A percentile compares a stretch with the other conserved stretches of the same genome.
These are phyloP conservation scores for Fusarium concolor DNA, from an alignment of 2,329 filamentous ascomycete species.

Conservation along the genomic window DNA sequence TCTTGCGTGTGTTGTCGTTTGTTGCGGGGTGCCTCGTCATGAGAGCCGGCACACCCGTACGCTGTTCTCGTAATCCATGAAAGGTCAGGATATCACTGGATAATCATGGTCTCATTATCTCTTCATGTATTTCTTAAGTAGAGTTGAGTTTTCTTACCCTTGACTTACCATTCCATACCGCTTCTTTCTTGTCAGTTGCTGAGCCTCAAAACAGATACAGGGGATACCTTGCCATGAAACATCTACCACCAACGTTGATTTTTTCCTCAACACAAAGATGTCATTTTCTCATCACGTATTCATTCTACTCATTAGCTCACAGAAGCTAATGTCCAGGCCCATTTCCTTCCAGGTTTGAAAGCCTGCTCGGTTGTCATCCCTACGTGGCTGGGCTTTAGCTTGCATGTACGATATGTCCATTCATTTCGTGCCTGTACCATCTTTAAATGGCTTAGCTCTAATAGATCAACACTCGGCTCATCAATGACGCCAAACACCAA, in stretches of 20 bases:
- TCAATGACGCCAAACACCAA: conserved; percentile 32
- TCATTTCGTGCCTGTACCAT: not conserved
- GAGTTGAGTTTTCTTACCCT: not conserved
- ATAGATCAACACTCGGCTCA: not conserved
- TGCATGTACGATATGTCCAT: not conserved
- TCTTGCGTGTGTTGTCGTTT: conserved; percentile 15
- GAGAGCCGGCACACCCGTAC: not conserved
- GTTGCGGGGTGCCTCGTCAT: conserved; percentile 22
- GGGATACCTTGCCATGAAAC: conserved; percentile 21
- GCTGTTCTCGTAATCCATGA: not conserved
- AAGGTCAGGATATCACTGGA: not conserved
- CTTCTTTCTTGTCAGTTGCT: not conserved
- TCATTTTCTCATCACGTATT: conserved; percentile 28
- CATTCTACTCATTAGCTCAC: conserved; percentile 2
- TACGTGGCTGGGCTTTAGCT: not conserved
- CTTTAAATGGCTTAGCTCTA: not conserved
- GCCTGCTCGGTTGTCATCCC: not conserved
- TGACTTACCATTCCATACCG: not conserved
- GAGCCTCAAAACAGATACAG: conserved; percentile 2
- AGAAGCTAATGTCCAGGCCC: conserved; percentile 10
- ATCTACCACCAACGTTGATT: not conserved
- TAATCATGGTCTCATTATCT: conserved; percentile 13
- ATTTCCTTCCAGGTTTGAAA: conserved; percentile 10
- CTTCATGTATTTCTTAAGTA: not conserved
- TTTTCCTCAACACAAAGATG: conserved; percentile 5